Percentiles rank a stretch among this genome's conserved stretches.
Evolutionary conservation across 345 rosid species (phyloP).

Genomic region (Sisymbrium irio): DNA sequence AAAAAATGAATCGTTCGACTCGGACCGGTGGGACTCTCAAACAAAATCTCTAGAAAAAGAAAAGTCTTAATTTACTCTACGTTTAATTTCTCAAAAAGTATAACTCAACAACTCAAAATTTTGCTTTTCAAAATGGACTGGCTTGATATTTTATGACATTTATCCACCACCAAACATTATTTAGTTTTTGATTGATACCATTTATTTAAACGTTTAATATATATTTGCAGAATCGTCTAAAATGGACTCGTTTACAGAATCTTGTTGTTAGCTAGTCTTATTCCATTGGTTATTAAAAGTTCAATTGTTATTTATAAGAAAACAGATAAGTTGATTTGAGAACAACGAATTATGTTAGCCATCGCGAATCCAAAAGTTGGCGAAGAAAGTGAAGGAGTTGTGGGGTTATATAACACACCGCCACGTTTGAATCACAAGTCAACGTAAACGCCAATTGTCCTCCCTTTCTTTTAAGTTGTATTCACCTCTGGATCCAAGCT

Average conservation of each 20-base stretch:
- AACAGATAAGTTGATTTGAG: neutral
- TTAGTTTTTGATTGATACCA: neutral
- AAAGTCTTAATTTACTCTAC: too few species aligned
- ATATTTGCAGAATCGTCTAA: neutral
- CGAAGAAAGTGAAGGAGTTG: conserved; percentile 21
- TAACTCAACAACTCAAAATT: neutral
- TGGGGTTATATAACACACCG: conserved; percentile 5
- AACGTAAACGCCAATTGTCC: neutral
- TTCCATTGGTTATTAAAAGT: neutral
- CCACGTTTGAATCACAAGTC: conserved; percentile 20
- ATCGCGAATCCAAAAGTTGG: conserved; percentile 13
- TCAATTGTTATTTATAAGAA: neutral
- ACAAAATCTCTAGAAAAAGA: neutral
- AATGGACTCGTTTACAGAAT: neutral
- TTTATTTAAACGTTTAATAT: neutral
- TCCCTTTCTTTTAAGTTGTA: neutral
- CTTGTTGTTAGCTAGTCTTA: conserved; percentile 20
- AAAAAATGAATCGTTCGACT: too few species aligned
- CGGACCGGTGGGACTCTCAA: neutral
- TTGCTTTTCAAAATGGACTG: neutral
- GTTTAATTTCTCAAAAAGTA: neutral
- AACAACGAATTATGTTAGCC: conserved; percentile 11
- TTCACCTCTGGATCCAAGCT: neutral
- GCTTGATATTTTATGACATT: neutral
- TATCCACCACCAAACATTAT: neutral